These are phyloP conservation scores for Fusarium luffae DNA, from an alignment of 2,329 filamentous ascomycete species.

Conservation along the genomic window DNA sequence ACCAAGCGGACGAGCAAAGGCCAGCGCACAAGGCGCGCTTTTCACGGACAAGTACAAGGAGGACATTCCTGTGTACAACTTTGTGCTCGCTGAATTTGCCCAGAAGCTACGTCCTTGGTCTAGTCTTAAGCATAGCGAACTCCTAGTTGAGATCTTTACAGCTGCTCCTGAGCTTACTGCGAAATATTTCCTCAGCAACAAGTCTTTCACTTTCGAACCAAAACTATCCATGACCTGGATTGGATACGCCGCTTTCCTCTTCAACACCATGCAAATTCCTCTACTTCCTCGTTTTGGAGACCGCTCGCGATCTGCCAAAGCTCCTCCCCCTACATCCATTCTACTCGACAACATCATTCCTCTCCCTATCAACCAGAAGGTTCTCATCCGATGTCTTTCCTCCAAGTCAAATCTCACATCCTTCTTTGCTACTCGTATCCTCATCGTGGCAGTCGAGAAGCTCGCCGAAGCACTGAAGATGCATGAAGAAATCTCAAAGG, in stretches of 20 bases:
- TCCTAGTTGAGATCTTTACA: constrained; percentile 82
- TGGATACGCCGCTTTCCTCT: constrained; percentile 89
- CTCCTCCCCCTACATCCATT: constrained; percentile 82
- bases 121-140: constrained; percentile 81
- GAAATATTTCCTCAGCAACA: constrained; percentile 85
- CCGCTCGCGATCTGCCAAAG: constrained; percentile 66
- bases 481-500: constrained; percentile 61
- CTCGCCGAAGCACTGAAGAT: constrained; percentile 71
- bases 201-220: constrained; percentile 86
- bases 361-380: constrained; percentile 81
- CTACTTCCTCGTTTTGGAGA: constrained; percentile 80
- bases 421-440: constrained; percentile 83
- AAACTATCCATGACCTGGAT: constrained; percentile 96
- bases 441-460: constrained; percentile 84
- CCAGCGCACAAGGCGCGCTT: constrained; percentile 73
- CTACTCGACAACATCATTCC: constrained; percentile 90
- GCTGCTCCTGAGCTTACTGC: constrained; percentile 87
- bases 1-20: constrained; percentile 47
- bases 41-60: constrained; percentile 75
- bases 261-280: constrained; percentile 79
- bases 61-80: constrained; percentile 80
- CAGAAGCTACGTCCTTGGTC: constrained; percentile 85
- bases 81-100: constrained; percentile 80
- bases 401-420: constrained; percentile 82
- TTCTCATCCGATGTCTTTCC: constrained; percentile 81